Evolutionary conservation across 2,329 filamentous ascomycete genomes (phyloP), one percentile per base, ranked within the genome.

Genomic region (Cercospora sp.): DNA sequence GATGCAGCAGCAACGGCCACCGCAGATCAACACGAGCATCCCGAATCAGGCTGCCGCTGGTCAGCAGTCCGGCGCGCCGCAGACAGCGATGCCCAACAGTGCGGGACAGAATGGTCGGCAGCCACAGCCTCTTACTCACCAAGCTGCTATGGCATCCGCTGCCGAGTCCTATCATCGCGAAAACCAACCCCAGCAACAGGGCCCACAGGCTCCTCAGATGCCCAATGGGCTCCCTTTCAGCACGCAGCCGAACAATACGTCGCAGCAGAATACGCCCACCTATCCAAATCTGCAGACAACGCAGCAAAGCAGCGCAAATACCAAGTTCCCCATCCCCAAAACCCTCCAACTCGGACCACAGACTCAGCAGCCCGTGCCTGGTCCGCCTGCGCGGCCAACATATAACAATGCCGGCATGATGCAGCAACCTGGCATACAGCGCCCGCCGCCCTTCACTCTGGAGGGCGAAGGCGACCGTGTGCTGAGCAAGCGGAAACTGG

Each of bases 401-500:
- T 87, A 95, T 76, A 93, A 93, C 23, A 91, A 91, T 70, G 89
- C 89, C 6, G 93, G 93, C 63, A 90, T 95, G 60, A 91, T 97
- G 86, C 90, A 90, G 62, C 93, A 97, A 76, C 94, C 95, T 0
- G 92, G 92, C 2, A 87, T 98, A 69, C 84, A 89, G 65, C 94
- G 93, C 76, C 88, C 92, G 55, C 92, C 93, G 0, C 88, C 89
- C 0, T 97, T 92, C 79, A 91, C 92, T 66, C 89, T 97, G 67
- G 94, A 98, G 78, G 92, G 92, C 31, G 94, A 97, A 77, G 93
- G 93, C 28, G 93, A 97, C 75, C 90, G 94, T 53, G 91, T 99
- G 1, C 84, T 99, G n/a, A 96, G 91, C 82, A 97, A 97, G 87
- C 96, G 97, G 83, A 98, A 97, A 82, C 86, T 99, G 48, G 94